Evolutionary conservation across 106 monocot genomes (phyloP).

Genomic region (Agapanthus africanus): DNA sequence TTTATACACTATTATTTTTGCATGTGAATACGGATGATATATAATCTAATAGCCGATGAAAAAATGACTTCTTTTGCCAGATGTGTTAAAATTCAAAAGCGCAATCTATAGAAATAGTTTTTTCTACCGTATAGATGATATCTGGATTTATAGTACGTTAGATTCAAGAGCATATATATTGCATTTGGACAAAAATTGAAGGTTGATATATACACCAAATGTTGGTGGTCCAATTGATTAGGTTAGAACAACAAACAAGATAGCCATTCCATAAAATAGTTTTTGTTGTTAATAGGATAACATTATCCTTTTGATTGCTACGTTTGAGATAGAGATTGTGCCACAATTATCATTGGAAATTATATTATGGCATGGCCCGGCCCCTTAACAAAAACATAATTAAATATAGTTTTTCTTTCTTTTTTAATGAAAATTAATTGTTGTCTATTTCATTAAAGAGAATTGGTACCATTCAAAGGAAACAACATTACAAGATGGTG

Average conservation of each 20-base stretch:
- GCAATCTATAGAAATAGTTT: too few relatives aligned
- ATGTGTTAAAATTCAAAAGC: too few relatives aligned
- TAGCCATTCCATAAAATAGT: not conserved
- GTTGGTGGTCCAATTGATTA: conserved; percentile 3
- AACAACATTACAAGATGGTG: not conserved
- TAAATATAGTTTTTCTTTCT: too few relatives aligned
- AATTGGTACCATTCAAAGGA: not conserved
- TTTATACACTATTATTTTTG: too few relatives aligned
- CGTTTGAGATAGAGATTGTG: not conserved
- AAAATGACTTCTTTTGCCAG: too few relatives aligned
- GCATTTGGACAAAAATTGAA: too few relatives aligned
- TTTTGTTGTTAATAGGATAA: not conserved
- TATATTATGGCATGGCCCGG: not conserved
- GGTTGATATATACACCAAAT: not conserved
- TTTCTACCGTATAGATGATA: too few relatives aligned
- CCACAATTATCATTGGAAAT: not conserved
- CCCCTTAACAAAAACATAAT: not conserved
- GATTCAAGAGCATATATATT: not conserved
- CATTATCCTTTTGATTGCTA: not conserved
- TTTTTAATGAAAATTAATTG: not conserved
- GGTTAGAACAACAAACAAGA: not conserved
- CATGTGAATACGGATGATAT: too few relatives aligned
- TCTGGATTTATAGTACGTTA: not conserved
- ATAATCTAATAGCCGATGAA: too few relatives aligned
- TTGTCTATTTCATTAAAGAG: not conserved